Evolutionary conservation across 768 basidiomycete species (phyloP), one percentile per base, ranked within the genome.

Genomic region (Neoboletus subvelutipes): DNA sequence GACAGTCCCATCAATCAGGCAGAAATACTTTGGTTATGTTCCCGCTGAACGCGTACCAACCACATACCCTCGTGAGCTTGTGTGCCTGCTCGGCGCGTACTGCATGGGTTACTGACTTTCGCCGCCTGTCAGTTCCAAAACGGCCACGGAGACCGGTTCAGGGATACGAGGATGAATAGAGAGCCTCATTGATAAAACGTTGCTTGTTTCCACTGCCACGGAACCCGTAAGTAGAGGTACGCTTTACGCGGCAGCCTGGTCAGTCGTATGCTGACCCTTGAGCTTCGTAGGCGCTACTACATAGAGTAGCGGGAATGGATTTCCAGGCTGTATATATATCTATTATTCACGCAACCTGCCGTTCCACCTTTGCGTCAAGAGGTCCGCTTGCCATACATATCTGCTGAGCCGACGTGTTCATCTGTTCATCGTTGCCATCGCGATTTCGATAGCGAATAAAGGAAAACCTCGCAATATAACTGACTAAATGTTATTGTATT

Each of bases 1-100:
- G 42, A 75, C 78, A 41, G 80, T 94, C 18, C 93, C 93, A n/a
- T 89, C 92, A 20, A 80, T 94, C 60, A 87, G 91, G 55, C 75
- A 69, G 47, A 78, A 82, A 65, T 76, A 77, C n/a, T 73, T 90
- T 65, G 93, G 93, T 20, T 92, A 85, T 61, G 79, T 79, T 61
- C 80, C 83, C 4, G 76, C 88, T 40, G 87, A 90, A 66, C 78
- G 79, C 48, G 76, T 88, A 43, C 93, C 93, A 5, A 82, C 83
- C 15, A 81, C 89, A 31, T 96, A 89, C 71, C 92, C 93, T 54
- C 62, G 92, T 94, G 66, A 65, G 92, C 77, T 24, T 28, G 51
- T 26, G 24, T 48, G 5, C 41, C 12, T 42, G 2, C 22, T n/a
- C 11, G 37, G 20, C 8, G 20, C 10, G 22, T 28, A 8, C 1